Conservation (phyloP, 306 rosid species). For the Senna siamea region DNA sequence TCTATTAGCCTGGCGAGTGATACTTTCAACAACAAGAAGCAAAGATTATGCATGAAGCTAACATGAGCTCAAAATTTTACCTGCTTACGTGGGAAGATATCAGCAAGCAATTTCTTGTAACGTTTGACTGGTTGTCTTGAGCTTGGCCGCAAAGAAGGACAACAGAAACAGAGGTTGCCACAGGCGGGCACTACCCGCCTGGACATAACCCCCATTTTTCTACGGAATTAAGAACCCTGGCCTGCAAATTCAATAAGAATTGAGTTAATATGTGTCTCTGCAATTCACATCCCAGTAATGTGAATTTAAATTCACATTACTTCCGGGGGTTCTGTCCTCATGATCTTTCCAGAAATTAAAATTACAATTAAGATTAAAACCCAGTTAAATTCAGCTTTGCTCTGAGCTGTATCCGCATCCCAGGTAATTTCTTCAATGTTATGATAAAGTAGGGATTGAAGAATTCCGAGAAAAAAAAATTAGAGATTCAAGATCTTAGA, state of each 20-base stretch:
- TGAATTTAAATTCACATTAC: too few species aligned
- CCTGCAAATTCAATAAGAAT: conserved; percentile 41
- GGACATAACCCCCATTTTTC: conserved; percentile 95
- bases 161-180: conserved; percentile 83
- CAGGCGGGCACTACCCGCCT: conserved; percentile 96
- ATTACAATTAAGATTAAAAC: too few species aligned
- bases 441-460: not conserved
- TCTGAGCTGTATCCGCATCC: too few species aligned
- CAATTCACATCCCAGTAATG: conserved; percentile 21
- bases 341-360: conserved; percentile 8
- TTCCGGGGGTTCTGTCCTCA: not conserved
- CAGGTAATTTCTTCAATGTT: not conserved
- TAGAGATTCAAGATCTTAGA: conserved; percentile 1
- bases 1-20: not conserved
- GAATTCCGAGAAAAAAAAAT: not conserved
- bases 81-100: conserved; percentile 87
- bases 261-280: conserved; percentile 25
- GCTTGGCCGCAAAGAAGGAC: conserved; percentile 90
- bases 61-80: conserved; percentile 46
- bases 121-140: conserved; percentile 97
- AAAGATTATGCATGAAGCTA: conserved; percentile 12
- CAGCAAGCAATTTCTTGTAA: conserved; percentile 82
- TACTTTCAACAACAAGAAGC: not conserved
- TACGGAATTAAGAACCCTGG: conserved; percentile 31
- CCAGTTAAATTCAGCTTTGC: conserved; percentile 21